Base-by-base conservation (phyloP, 805 yeast genomes). In the Saturnispora sekii region DNA sequence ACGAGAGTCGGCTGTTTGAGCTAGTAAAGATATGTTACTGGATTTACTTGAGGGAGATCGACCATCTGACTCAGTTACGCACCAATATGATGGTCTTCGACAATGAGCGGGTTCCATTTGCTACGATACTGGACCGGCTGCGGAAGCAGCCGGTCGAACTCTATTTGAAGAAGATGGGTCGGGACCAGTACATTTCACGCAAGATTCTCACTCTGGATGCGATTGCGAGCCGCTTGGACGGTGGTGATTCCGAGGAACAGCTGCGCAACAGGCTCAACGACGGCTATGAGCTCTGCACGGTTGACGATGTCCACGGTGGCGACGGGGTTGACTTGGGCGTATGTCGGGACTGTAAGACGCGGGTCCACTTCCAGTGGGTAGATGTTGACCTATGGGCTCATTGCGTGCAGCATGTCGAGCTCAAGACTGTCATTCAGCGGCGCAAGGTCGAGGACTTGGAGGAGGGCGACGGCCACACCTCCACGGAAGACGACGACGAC, bases 281-380 rank as follows among this genome's bases (percentile, higher is more conserved):
- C 26, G 26, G 26, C 7, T 21, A 21, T 21, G 26, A 21, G 26
- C 26, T 21, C 8, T 5, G 8, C 8, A 21, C 26, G 8, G 26
- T 21, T 11, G 32, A 53, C 2, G 37, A 54, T 2, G 57, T 56
- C 14, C 39, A 43, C 14, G 42, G 32, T 10, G 32, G 9, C 7
- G 35, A 40, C 3, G 18, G 36, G 8, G 38, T 30, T 16, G 47
- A 51, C 9, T 51, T 44, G 29, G 51, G 30, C 26, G 51, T 53
- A 30, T 76, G 81, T 56, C 68, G 61, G 35, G 60, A 64, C 21
- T 76, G 81, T 53, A 68, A 72, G 44, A 68, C 79, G 3, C 64
- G 65, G 45, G 65, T 74, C 15, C 67, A 72, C 15, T 72, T 70
- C 53, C 69, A 68, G 46, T 75, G 75, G 65, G 60, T 73, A 47